These are phyloP conservation scores for Juncus effusus DNA, from an alignment of 176 grass and related monocot genomes.

Conservation along the genomic window DNA sequence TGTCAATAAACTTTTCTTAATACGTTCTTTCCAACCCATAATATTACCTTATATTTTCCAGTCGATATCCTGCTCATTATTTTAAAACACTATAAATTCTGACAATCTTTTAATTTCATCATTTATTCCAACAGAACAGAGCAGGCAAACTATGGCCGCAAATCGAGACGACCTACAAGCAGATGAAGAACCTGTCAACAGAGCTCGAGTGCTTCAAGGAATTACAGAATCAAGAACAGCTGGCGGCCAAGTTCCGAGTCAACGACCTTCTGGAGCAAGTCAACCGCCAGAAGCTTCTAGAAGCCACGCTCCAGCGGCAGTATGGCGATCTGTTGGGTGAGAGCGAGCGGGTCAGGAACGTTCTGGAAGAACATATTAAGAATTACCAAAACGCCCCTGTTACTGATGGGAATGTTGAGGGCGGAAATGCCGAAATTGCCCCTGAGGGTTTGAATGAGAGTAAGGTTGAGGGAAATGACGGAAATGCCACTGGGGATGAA, in stretches of 20 bases:
- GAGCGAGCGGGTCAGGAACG: slow-evolving; percentile 44
- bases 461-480: not conserved
- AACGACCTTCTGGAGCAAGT: slow-evolving; percentile 61
- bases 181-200: slow-evolving; percentile 70
- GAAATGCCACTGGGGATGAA: not conserved
- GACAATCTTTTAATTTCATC: not conserved
- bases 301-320: slow-evolving; percentile 49
- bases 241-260: slow-evolving; percentile 59
- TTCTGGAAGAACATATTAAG: slow-evolving; percentile 55
- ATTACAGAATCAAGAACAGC: slow-evolving; percentile 78
- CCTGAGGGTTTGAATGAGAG: not conserved
- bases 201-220: slow-evolving; percentile 88
- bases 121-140: slow-evolving; percentile 41
- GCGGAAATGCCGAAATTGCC: slow-evolving; percentile 5
- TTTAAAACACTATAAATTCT: no score
- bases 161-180: slow-evolving; percentile 74
- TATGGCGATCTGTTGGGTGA: slow-evolving; percentile 57
- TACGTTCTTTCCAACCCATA: no score
- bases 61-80: no score
- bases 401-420: slow-evolving; percentile 4
- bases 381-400: slow-evolving; percentile 5
- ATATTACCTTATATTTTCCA: no score
- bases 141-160: slow-evolving; percentile 68
- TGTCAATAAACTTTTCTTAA: no score
- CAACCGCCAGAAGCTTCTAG: slow-evolving; percentile 71